Evolutionary conservation across 2,329 filamentous ascomycete genomes (phyloP).

Genomic region (Microcyclospora pomicola): DNA sequence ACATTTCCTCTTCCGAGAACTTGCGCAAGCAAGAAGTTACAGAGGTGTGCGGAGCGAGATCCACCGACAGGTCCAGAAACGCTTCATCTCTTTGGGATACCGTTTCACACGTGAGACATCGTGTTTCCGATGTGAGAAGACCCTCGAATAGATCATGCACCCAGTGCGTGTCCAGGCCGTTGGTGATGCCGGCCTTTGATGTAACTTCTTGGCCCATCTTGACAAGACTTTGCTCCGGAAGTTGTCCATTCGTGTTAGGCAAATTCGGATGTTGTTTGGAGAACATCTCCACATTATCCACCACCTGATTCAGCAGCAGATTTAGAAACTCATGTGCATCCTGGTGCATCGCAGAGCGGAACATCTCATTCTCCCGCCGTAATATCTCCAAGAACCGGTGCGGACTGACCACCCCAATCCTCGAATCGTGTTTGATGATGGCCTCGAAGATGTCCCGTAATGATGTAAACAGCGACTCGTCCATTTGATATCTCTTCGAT

Average conservation of each 20-base stretch:
- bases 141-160: constrained; percentile 97
- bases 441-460: constrained; percentile 94
- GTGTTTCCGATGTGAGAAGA: constrained; percentile 84
- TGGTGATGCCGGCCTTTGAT: constrained; percentile 8
- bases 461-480: constrained; percentile 85
- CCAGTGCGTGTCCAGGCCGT: constrained; percentile 46
- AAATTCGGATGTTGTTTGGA: constrained; percentile 47
- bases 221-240: constrained; percentile 9
- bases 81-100: constrained; percentile 90
- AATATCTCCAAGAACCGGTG: constrained; percentile 89
- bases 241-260: constrained; percentile 13
- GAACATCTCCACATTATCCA: constrained; percentile 84
- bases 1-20: constrained; percentile 96
- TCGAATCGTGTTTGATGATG: constrained; percentile 63
- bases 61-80: constrained; percentile 90
- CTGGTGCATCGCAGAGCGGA: constrained; percentile 92
- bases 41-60: constrained; percentile 86
- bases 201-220: constrained; percentile 10
- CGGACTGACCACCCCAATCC: constrained; percentile 82
- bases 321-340: constrained; percentile 97
- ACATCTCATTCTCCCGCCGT: constrained; percentile 91
- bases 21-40: constrained; percentile 91
- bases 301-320: constrained; percentile 86
- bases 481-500: constrained; percentile 71
- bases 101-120: constrained; percentile 91